Base-by-base conservation (phyloP, 2,329 filamentous ascomycete species). In the Cercospora zeae-maydis region DNA sequence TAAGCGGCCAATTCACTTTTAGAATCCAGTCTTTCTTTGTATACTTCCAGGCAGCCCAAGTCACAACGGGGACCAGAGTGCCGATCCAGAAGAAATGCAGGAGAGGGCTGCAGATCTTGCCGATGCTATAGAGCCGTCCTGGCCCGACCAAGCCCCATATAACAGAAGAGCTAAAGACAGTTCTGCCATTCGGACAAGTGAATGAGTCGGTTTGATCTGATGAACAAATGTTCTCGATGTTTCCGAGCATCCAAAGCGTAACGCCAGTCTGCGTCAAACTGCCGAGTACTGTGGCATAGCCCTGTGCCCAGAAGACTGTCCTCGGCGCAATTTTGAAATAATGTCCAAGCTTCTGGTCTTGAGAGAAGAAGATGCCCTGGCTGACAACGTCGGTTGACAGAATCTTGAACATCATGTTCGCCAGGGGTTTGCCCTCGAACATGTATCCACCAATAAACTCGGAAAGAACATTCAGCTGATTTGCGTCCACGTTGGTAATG, bases 401-500 rank as follows among this genome's bases (percentile, higher is more conserved):
- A 30, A 69, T 71, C 49, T 70, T 70, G 62, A 71, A 72, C 16
- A 70, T 62, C 66, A 77, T 75, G 62, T 75, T 75, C 2, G 75
- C 74, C 0, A 76, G 59, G 3, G 76, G 76, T 24, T 73, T 71
- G 6, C 75, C 75, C 16, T 74, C 79, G 57, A 78, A 76, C 63
- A 84, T 73, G 45, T 82, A 80, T n/a, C 80, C 82, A 3, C 77
- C 81, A 27, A 84, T 72, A 74, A 83, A 79, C 67, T 83, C 80
- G 6, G 78, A 75, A 21, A 79, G 74, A 30, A 78, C 71, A 61
- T 74, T 75, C 30, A 78, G 76, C 24, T 78, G 72, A 52, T 72
- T 72, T 3, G 70, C 68, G 36, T 74, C 70, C 21, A 73, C 71
- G 52, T 73, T 74, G 9, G 92, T 96, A 68, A 96, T 91, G 14